Conservation (phyloP, 176 grass and related monocot species). For the Paspalum vaginatum region DNA sequence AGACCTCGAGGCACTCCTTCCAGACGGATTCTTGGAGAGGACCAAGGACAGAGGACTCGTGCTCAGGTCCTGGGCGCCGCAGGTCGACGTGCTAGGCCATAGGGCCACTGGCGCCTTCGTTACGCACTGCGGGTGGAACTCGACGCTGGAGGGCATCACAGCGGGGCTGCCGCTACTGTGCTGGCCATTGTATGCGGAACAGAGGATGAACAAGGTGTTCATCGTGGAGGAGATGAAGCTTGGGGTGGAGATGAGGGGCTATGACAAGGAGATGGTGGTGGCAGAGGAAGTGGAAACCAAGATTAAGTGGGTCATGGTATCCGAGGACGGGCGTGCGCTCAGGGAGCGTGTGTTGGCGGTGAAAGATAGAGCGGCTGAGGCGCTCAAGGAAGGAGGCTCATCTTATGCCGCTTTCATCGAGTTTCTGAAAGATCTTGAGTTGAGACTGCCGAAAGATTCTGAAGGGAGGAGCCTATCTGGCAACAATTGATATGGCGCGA, state of each 20-base stretch:
- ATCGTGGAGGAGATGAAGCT: constrained; percentile 51
- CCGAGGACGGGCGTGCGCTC: constrained; percentile 27
- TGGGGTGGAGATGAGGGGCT: constrained; percentile 43
- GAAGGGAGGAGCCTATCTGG: too few relatives aligned
- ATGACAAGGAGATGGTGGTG: constrained; percentile 36
- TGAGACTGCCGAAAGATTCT: too few relatives aligned
- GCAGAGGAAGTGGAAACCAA: constrained; percentile 46
- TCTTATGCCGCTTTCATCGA: constrained; percentile 34
- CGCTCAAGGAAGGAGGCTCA: constrained; percentile 21
- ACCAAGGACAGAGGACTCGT: constrained; percentile 49
- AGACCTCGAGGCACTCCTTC: constrained; percentile 29
- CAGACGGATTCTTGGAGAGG: constrained; percentile 41
- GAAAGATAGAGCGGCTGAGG: constrained; percentile 19
- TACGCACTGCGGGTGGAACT: constrained; percentile 69
- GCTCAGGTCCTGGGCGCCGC: constrained; percentile 57
- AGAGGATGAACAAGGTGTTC: constrained; percentile 54
- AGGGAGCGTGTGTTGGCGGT: neutral
- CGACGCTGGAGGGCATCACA: constrained; percentile 47
- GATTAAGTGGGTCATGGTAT: constrained; percentile 50
- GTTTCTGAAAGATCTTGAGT: neutral
- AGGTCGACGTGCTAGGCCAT: constrained; percentile 54
- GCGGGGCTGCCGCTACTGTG: constrained; percentile 46
- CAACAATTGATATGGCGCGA: too few relatives aligned
- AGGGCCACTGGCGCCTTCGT: constrained; percentile 43
- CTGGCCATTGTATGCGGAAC: constrained; percentile 52